Base-by-base conservation (phyloP, 371 early-diverging fungal species). In the Mucor racemosus region DNA sequence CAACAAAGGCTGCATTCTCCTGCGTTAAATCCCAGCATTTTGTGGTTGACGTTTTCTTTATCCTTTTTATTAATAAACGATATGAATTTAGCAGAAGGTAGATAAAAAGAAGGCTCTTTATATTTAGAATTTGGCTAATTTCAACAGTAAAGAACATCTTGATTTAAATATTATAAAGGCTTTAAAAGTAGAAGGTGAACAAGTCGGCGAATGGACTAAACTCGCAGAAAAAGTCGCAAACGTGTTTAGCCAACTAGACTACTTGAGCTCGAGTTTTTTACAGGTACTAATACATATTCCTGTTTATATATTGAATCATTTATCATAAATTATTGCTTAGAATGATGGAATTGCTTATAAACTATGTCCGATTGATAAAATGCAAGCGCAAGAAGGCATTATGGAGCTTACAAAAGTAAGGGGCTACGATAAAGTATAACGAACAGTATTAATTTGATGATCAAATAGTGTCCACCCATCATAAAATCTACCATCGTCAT, bases 301-400 rank as follows among this genome's bases (percentile, higher is more conserved):
- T 26, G 33, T 40, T 26, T 41, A 26, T 31, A 33, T 41, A 8
- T 5, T 17, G 13, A 11, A 15, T 4, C 11, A 21, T 50, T 26
- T 19, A 26, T 21, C 26, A 7, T 11, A 26, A 9, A 4, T 50
- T 11, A 26, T 21, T 21, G 50, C 11, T 9, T 21, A 50, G 50
- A 50, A 8, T 3, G 50, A 50, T 10, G 9, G 0, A 3, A 50
- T 9, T 21, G 26, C 13, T 19, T 17, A 17, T 4, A 3, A 4
- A 6, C 11, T 7, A 1, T 71, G 66, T 34, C 67, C 62, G 17
- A 31, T 75, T 6, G 72, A 75, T 38, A 71, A 63, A 42, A 34
- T 14, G 11, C 66, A 68, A 55, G 64, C 62, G 39, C 65, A 63
- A 53, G 50, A 68, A 36, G 62, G 64, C 9, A 65, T 75, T 34